These are phyloP conservation scores for Pistacia vera DNA, from an alignment of 345 rosid genomes.

Conservation along the genomic window DNA sequence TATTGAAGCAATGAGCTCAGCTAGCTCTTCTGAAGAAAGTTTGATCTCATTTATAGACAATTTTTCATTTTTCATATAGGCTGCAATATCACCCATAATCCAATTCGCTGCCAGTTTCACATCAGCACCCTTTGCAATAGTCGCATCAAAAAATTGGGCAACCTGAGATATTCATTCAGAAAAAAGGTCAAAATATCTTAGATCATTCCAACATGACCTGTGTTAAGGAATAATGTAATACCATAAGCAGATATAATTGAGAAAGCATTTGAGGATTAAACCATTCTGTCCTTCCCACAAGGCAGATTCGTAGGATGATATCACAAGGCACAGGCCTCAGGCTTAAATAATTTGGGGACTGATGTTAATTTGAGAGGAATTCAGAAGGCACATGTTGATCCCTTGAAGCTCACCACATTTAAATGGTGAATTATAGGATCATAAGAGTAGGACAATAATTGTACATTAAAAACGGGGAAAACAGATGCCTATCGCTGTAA, in stretches of 20 bases:
- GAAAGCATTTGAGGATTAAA: not conserved
- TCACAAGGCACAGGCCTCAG: constrained; percentile 1
- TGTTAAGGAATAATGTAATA: not conserved
- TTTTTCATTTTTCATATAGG: constrained; percentile 82
- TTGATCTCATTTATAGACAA: constrained; percentile 72
- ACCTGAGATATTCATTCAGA: constrained; percentile 52
- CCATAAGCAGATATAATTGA: constrained; percentile 1
- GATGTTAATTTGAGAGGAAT: not conserved
- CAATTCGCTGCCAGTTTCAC: constrained; percentile 80
- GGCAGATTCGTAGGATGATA: not conserved
- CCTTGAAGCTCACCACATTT: not conserved
- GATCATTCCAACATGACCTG: constrained; percentile 11
- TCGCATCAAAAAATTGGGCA: constrained; percentile 81
- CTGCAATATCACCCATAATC: constrained; percentile 95
- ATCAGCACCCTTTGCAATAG: constrained; percentile 76
- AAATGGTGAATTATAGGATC: not conserved
- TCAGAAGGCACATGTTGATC: not conserved
- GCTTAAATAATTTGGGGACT: not conserved
- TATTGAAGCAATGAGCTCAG: constrained; percentile 84
- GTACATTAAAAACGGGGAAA: not conserved
- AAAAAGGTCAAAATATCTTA: not conserved
- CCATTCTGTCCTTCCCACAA: not conserved
- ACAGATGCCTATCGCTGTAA: not conserved
- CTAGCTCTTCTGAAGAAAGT: constrained; percentile 75
- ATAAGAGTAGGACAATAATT: not conserved